Base-by-base conservation (phyloP, 306 rosid species). In the Benincasa hispida region DNA sequence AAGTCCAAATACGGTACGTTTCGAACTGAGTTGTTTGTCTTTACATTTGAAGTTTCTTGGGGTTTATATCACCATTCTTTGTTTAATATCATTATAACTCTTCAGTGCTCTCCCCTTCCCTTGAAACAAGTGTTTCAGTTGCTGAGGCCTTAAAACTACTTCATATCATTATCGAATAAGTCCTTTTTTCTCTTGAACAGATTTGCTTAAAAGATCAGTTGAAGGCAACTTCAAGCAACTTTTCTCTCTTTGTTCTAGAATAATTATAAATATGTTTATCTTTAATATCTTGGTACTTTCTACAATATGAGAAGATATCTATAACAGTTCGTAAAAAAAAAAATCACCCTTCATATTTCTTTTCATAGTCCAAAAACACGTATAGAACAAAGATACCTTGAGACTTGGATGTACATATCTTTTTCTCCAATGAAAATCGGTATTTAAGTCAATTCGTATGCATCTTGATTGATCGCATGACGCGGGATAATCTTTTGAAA, bases 1-100 rank as follows among this genome's bases (percentile, higher is more conserved):
- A 74, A 84, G 77, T 77, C 76, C 81, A 67, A 84, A 86, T 56
- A 75, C 87, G 45, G 98, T 92, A 87, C 85, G 90, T 83, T 42
- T 67, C 80, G 59, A 32, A 34, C 19, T 6, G 47, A 30, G 4
- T 5, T 19, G 39, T 61, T 27, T 45, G 3, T 5, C 75, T 68
- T 68, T 42, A 69, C 39, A 45, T 27, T 69, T 22, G 0, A 18
- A 42, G 75, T 69, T 42, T 42, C 75, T 70, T 45, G 73, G 72
- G 54, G 21, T 45, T 13, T 42, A 24, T 19, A 68, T 41, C 14
- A 39, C 11, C 75, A 45, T 5, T 56, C 51, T 67, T 39, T 11
- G 8, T 62, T 30, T 28, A 28, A n/a, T 65, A 32, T 66, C 28
- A 19, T 62, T 62, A 14, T 1, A 63, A 10, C 41, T 65, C 54